Evolutionary conservation across 2,329 filamentous ascomycete species (phyloP).

Genomic region (Hymenoscyphus salicellus): DNA sequence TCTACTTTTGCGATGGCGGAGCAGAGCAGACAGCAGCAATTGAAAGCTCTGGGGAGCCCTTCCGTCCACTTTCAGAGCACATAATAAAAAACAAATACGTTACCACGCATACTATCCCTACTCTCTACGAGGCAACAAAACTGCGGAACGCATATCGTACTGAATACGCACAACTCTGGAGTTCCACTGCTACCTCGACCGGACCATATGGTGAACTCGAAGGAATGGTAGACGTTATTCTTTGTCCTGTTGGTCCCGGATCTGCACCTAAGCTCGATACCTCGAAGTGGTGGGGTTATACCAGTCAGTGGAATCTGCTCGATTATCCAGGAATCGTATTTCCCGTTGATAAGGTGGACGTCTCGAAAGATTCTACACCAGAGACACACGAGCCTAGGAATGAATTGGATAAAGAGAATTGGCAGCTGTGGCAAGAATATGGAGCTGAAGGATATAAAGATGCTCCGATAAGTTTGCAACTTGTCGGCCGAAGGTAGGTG

Average conservation of each 20-base stretch:
- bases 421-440: slow-evolving; percentile 37
- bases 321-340: slow-evolving; percentile 64
- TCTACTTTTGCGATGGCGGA: slow-evolving; percentile 60
- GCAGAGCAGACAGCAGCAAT: slow-evolving; percentile 51
- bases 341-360: slow-evolving; percentile 46
- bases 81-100: slow-evolving; percentile 52
- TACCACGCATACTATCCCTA: slow-evolving; percentile 40
- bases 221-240: slow-evolving; percentile 55
- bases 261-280: slow-evolving; percentile 50
- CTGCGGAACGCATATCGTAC: slow-evolving; percentile 40
- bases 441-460: slow-evolving; percentile 39
- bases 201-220: slow-evolving; percentile 27
- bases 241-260: slow-evolving; percentile 57
- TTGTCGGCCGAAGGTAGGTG: slow-evolving; percentile 37
- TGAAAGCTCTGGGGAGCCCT: slow-evolving; percentile 54
- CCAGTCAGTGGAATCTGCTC: slow-evolving; percentile 64
- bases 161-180: slow-evolving; percentile 29
- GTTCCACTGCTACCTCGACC: slow-evolving; percentile 34
- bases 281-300: slow-evolving; percentile 62
- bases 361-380: slow-evolving; percentile 28
- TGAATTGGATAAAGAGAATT: slow-evolving; percentile 35
- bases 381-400: slow-evolving; percentile 35
- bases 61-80: slow-evolving; percentile 55
- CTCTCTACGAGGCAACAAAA: slow-evolving; percentile 42
- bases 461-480: slow-evolving; percentile 42